phyloP scores from a whole-genome alignment of 257 asterid genomes.

The Eucommia ulmoides region DNA sequence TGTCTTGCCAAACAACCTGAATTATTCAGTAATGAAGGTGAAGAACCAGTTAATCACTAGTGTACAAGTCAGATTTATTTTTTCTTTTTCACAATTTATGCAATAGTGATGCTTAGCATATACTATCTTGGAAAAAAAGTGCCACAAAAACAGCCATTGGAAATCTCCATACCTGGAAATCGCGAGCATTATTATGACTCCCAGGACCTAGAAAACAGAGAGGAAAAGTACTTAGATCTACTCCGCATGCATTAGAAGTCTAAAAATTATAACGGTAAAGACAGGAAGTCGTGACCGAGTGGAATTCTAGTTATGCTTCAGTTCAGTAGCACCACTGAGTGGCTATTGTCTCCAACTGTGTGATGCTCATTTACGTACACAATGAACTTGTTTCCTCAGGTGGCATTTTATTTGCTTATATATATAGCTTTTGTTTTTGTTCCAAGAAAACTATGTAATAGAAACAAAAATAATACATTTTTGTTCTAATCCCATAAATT shows the following conservation, averaged over 20 bases:
- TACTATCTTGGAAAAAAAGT: constrained; percentile 1
- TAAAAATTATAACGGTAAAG: background rate
- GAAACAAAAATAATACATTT: too few species aligned
- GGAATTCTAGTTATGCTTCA: too few species aligned
- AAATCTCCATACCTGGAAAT: constrained; percentile 38
- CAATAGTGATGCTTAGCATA: background rate
- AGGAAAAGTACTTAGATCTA: constrained; percentile 3
- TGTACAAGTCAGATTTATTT: background rate
- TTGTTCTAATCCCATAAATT: too few species aligned
- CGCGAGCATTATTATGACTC: constrained; percentile 47
- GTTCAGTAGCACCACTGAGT: too few species aligned
- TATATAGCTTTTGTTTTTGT: too few species aligned
- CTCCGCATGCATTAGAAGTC: background rate
- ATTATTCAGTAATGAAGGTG: constrained; percentile 8
- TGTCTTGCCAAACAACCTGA: constrained; percentile 66
- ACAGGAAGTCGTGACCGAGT: background rate
- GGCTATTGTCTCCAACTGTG: background rate
- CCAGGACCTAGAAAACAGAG: constrained; percentile 45
- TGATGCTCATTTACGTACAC: background rate
- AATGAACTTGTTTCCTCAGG: background rate
- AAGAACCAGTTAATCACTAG: too few species aligned
- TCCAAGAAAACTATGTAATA: too few species aligned
- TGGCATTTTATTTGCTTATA: background rate
- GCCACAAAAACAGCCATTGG: background rate
- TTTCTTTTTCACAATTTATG: background rate